Conservation (phyloP, 2,329 filamentous ascomycete species). For the Colletotrichum sp. region DNA sequence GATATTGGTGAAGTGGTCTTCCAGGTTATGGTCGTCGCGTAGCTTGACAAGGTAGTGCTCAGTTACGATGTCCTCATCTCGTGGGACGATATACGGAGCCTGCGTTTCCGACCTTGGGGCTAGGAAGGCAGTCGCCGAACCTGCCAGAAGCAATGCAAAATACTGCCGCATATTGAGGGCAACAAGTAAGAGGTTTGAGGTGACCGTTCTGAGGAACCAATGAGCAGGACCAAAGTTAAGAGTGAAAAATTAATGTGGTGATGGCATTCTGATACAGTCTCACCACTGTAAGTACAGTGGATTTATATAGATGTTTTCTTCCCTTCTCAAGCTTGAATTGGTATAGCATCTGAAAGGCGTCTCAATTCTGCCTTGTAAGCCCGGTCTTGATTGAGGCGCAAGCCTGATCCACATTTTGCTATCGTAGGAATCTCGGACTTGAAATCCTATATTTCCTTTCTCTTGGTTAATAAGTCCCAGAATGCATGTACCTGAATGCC, state of each 20-base stretch:
- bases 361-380: neutral
- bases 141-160: neutral
- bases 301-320: neutral
- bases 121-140: neutral
- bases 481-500: neutral
- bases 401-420: neutral
- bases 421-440: neutral
- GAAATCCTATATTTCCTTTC: neutral
- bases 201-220: neutral
- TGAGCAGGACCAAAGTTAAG: neutral
- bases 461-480: neutral
- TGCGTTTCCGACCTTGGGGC: neutral
- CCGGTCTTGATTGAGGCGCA: neutral
- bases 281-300: neutral
- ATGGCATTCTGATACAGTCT: neutral
- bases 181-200: rapidly evolving
- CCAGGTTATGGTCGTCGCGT: neutral
- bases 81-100: neutral
- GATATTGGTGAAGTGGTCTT: neutral
- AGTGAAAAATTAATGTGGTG: neutral
- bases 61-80: neutral
- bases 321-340: neutral
- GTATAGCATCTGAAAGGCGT: neutral
- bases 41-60: neutral
- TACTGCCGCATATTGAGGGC: neutral